Conservation (phyloP, 1,284 basidiomycete genomes). For the Dichomitus squalens region DNA sequence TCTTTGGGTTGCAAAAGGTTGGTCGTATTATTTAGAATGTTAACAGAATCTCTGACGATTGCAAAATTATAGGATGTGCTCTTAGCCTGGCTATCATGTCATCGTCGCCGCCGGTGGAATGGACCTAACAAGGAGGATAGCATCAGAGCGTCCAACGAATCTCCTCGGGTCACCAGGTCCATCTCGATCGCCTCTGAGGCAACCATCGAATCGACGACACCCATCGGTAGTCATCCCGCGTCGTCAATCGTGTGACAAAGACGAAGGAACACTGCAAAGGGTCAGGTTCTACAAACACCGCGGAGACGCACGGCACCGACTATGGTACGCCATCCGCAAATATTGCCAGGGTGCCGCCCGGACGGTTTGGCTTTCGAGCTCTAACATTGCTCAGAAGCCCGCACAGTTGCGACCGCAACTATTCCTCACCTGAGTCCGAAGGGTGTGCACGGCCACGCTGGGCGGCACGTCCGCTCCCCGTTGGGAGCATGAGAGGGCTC, state of each 20-base stretch:
- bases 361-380: neutral
- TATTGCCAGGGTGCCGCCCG: neutral
- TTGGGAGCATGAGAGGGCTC: no score
- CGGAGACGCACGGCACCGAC: neutral
- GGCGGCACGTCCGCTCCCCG: no score
- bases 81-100: constrained; percentile 38
- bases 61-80: constrained; percentile 37
- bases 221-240: constrained; percentile 13
- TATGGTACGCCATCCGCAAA: neutral
- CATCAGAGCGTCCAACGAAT: neutral
- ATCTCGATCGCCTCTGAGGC: constrained; percentile 11
- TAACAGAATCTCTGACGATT: neutral
- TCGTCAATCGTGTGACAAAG: constrained; percentile 12
- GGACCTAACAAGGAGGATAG: constrained; percentile 1
- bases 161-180: constrained; percentile 4
- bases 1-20: constrained; percentile 52
- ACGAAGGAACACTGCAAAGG: neutral
- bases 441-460: no score
- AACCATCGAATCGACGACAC: constrained; percentile 16
- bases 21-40: constrained; percentile 1
- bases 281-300: neutral
- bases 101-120: constrained; percentile 11
- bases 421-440: neutral
- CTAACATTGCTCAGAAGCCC: neutral
- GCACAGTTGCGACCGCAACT: neutral